Conservation (phyloP, 2,329 filamentous ascomycete genomes). For the Phaeoacremonium minimum region DNA sequence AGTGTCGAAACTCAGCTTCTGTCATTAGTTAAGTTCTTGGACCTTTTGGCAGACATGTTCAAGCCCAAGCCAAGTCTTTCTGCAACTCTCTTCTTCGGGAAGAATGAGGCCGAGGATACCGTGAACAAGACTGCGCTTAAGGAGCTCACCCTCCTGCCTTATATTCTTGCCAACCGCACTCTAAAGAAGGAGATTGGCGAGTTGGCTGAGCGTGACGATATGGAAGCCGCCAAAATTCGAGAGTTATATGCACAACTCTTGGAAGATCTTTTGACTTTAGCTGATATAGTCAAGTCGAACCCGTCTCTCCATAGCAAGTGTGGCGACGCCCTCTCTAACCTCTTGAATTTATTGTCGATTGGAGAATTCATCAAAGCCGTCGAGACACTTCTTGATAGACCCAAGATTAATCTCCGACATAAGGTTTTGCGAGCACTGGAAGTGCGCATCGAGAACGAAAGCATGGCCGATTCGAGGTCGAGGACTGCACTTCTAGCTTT, state of each 20-base stretch:
- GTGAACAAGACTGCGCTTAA: slow-evolving; percentile 46
- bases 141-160: slow-evolving; percentile 53
- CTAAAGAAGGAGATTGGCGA: slow-evolving; percentile 51
- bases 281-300: slow-evolving; percentile 57
- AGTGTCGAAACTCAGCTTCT: slow-evolving; percentile 71
- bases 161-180: slow-evolving; percentile 53
- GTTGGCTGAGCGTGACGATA: slow-evolving; percentile 57
- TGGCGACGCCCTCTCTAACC: slow-evolving; percentile 68
- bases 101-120: slow-evolving; percentile 41
- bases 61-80: slow-evolving; percentile 72
- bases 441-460: slow-evolving; percentile 69
- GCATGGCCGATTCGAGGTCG: slow-evolving; percentile 63
- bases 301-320: slow-evolving; percentile 53
- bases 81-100: slow-evolving; percentile 66
- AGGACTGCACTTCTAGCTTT: slow-evolving; percentile 72
- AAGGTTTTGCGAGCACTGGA: slow-evolving; percentile 81
- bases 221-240: slow-evolving; percentile 62
- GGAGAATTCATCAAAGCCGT: slow-evolving; percentile 86
- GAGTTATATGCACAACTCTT: slow-evolving; percentile 66
- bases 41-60: slow-evolving; percentile 71
- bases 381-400: slow-evolving; percentile 72
- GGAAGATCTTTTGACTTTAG: slow-evolving; percentile 61
- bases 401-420: slow-evolving; percentile 70
- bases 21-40: slow-evolving; percentile 72
- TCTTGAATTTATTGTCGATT: slow-evolving; percentile 82